phyloP scores from a whole-genome alignment of 108 stramenopile species.

The Cyclotella cryptica region DNA sequence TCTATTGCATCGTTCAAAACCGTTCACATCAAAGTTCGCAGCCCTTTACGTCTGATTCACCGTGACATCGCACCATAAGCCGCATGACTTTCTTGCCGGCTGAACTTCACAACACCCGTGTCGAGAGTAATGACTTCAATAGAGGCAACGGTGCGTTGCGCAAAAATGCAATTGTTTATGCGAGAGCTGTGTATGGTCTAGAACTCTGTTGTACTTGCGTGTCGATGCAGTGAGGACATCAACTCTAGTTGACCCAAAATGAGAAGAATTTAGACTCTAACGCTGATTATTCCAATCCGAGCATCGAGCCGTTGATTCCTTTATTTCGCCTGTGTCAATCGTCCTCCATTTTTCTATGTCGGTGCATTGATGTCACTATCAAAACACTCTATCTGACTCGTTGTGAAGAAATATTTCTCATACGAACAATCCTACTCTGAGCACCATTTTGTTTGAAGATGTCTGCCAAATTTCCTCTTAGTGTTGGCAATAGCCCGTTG shows the following conservation, averaged over 20 bases:
- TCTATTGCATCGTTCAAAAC: not conserved
- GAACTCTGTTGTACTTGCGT: not conserved
- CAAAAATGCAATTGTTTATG: too few species aligned
- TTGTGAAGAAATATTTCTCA: not conserved
- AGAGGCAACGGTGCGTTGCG: not conserved
- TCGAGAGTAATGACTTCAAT: not conserved
- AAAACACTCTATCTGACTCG: not conserved
- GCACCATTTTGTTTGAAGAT: slow-evolving; percentile 1
- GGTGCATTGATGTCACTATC: slow-evolving; percentile 10
- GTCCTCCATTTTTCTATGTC: not conserved
- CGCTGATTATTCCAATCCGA: slow-evolving; percentile 27
- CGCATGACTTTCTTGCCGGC: not conserved
- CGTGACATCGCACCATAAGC: too few species aligned
- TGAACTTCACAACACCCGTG: too few species aligned
- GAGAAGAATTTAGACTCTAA: slow-evolving; percentile 1
- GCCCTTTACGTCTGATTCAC: not conserved
- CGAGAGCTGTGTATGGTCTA: not conserved
- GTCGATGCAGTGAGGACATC: slow-evolving; percentile 1
- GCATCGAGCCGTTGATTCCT: not conserved
- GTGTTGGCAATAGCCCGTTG: not conserved
- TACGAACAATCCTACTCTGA: slow-evolving; percentile 25
- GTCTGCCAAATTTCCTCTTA: not conserved
- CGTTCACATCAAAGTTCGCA: too few species aligned
- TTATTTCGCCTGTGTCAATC: not conserved
- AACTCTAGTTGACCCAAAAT: not conserved